phyloP scores from a whole-genome alignment of 768 basidiomycete species.

The Favolaschia claudopus region DNA sequence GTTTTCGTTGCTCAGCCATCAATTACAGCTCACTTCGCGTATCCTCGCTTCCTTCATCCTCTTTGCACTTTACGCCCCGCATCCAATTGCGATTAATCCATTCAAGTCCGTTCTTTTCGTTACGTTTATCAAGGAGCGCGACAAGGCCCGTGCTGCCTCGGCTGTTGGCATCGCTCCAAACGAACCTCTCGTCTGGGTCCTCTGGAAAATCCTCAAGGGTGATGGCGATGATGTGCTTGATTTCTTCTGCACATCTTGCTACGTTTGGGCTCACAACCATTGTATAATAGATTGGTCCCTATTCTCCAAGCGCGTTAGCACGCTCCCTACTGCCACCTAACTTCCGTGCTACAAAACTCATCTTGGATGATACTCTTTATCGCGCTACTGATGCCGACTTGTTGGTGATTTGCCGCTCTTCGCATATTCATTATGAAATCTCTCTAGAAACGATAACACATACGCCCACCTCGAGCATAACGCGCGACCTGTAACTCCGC shows the following conservation, averaged over 20 bases:
- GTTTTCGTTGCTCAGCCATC: slow-evolving; percentile 20
- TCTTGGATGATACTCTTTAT: slow-evolving; percentile 70
- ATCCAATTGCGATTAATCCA: slow-evolving; percentile 82
- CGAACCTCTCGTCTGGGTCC: slow-evolving; percentile 85
- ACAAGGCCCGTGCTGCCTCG: slow-evolving; percentile 62
- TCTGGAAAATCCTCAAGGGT: slow-evolving; percentile 87
- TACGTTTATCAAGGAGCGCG: slow-evolving; percentile 74
- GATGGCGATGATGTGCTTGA: slow-evolving; percentile 79
- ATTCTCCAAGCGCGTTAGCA: slow-evolving; percentile 77
- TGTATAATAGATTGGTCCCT: slow-evolving; percentile 74
- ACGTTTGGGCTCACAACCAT: not conserved
- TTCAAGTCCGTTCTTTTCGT: slow-evolving; percentile 78
- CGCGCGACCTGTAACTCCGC: slow-evolving; percentile 38
- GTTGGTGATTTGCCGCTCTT: slow-evolving; percentile 40
- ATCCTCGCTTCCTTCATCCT: slow-evolving; percentile 83
- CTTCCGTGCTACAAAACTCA: slow-evolving; percentile 75
- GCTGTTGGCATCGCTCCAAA: slow-evolving; percentile 61
- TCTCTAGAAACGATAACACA: slow-evolving; percentile 51
- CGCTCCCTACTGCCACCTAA: slow-evolving; percentile 79
- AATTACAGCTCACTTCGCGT: slow-evolving; percentile 66
- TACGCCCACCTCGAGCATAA: slow-evolving; percentile 47
- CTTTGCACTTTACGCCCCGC: slow-evolving; percentile 80
- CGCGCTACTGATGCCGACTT: slow-evolving; percentile 56
- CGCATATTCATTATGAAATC: not conserved
- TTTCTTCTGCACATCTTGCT: not conserved